phyloP scores from a whole-genome alignment of 2,329 filamentous ascomycete species.

The Nemania bipapillata region DNA sequence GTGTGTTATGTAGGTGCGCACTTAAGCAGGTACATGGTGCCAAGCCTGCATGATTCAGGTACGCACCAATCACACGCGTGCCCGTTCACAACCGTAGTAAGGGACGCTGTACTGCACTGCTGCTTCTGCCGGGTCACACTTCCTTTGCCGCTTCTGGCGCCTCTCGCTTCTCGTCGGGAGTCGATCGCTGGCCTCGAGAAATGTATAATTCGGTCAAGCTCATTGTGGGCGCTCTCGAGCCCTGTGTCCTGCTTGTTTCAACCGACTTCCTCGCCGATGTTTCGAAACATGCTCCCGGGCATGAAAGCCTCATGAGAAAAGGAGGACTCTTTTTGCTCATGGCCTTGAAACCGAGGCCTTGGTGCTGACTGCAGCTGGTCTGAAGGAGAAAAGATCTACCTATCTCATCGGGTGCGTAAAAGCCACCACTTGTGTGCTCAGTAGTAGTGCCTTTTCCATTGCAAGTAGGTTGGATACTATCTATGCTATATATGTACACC shows the following conservation, averaged over 20 bases:
- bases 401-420: background rate
- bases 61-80: slow-evolving; percentile 33
- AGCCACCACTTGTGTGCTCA: no score
- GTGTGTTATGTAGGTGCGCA: background rate
- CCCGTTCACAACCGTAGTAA: slow-evolving; percentile 6
- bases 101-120: background rate
- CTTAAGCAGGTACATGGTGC: slow-evolving; percentile 1
- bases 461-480: background rate
- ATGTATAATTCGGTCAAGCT: slow-evolving; percentile 13
- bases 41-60: slow-evolving; percentile 35
- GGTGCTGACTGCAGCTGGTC: background rate
- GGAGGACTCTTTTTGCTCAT: slow-evolving; percentile 1
- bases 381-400: background rate
- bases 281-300: slow-evolving; percentile 28
- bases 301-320: slow-evolving; percentile 14
- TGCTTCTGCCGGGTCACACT: slow-evolving; percentile 7
- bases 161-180: slow-evolving; percentile 1
- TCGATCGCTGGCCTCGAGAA: slow-evolving; percentile 10
- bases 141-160: slow-evolving; percentile 13
- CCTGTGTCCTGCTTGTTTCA: slow-evolving; percentile 29
- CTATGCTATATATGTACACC: background rate
- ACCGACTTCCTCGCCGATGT: slow-evolving; percentile 24
- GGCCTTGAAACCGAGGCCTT: background rate
- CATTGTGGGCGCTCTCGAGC: slow-evolving; percentile 1
- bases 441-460: no score